phyloP scores from a whole-genome alignment of 768 basidiomycete species.

The Chalciporus sphaerocephalus region DNA sequence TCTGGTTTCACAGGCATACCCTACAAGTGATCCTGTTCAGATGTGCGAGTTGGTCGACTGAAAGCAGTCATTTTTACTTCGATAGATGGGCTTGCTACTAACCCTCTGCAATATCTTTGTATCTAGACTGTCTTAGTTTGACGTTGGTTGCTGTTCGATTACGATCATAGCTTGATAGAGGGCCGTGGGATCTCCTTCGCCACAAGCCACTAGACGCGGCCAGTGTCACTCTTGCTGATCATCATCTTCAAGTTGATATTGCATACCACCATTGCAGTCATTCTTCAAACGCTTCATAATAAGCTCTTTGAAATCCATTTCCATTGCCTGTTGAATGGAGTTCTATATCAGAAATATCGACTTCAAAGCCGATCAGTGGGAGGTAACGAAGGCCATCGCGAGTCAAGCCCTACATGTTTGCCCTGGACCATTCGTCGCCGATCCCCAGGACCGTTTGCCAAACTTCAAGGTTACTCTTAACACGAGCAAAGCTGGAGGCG shows the following conservation, averaged over 20 bases:
- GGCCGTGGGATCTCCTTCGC: too few species aligned
- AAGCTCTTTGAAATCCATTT: not conserved
- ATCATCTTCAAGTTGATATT: not conserved
- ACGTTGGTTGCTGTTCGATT: too few species aligned
- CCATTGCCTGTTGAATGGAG: conserved; percentile 33
- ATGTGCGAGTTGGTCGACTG: not conserved
- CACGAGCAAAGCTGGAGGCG: conserved; percentile 43
- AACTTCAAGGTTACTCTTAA: conserved; percentile 65
- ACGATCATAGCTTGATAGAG: too few species aligned
- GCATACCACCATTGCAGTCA: not conserved
- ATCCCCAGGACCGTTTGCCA: conserved; percentile 29
- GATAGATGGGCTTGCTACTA: not conserved
- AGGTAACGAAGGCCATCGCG: conserved; percentile 54
- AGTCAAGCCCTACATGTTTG: conserved; percentile 45
- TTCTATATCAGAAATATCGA: conserved; percentile 32
- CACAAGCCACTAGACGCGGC: too few species aligned
- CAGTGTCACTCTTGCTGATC: too few species aligned
- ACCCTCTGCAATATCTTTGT: not conserved
- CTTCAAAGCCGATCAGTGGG: conserved; percentile 45
- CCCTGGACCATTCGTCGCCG: conserved; percentile 27
- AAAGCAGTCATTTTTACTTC: not conserved
- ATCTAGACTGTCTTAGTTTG: conserved; percentile 1
- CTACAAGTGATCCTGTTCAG: conserved; percentile 19
- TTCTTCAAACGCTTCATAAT: not conserved
- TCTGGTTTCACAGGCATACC: conserved; percentile 25